Base-by-base conservation (phyloP, 805 yeast species). In the Candida stauntonica region DNA sequence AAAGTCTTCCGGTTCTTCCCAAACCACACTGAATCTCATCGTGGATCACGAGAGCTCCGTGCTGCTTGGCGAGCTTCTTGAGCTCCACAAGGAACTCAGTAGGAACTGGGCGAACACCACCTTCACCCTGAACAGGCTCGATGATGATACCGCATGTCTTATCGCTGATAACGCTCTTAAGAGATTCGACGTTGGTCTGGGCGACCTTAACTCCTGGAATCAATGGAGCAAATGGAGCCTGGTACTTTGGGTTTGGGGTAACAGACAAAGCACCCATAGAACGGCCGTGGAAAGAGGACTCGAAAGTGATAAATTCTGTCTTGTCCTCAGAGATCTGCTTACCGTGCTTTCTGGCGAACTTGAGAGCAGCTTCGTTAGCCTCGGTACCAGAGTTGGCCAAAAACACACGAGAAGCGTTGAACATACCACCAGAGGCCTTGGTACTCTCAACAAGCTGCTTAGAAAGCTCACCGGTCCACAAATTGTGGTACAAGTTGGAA, bases 111-210 rank as follows among this genome's bases (percentile, higher is more conserved):
- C 79, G 77, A 15, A 91, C 81, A 41, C 99, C 99, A 41, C 99
- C 98, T 66, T 91, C 99, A 50, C 98, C 99, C 68, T 93, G 99
- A 42, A 93, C 81, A 17, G 99, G 99, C 64, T 93, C 99, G 27
- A 93, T 80, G 39, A 93, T 93, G 21, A 93, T 93, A 38, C 89
- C 99, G 51, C 95, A 86, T 28, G 70, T 70, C 31, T 65, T 61
- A 6, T 64, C 48, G 35, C 59, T 57, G 38, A 67, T 51, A 29
- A 74, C 58, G 7, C 62, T 55, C 47, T 76, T 71, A 9, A 87
- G 81, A 17, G 82, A 71, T 33, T 66, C 72, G 28, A 81, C 66
- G 51, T 80, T 79, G 38, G 83, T 70, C 41, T 68, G 67, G 16
- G 91, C 94, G 26, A 76, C 77, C 43, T 71, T 67, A 38, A 88